Base-by-base conservation (phyloP, 345 rosid genomes). In the Fremontodendron californicum region DNA sequence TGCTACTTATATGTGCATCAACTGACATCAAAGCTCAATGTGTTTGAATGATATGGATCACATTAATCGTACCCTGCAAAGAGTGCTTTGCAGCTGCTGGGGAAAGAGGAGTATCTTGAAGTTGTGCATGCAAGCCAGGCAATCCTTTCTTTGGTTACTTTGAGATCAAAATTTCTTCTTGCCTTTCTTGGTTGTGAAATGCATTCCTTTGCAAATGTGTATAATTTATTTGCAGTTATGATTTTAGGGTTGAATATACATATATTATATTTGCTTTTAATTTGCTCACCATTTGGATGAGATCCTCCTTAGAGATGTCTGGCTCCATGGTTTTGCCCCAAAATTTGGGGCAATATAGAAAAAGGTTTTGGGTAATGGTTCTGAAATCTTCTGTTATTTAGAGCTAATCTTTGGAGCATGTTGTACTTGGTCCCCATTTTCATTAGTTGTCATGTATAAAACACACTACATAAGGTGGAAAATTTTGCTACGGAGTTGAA, bases 181-280 rank as follows among this genome's bases (percentile, higher is more conserved):
- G 37, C 76, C 73, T 54, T 39, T 58, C 69, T 79, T 40, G 40
- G 80, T 76, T 73, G 76, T 78, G 75, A 68, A 77, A 63, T 79
- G 88, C 85, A 72, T 84, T 86, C 79, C 81, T 76, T 82, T 65
- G 81, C 82, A 88, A 89, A 76, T 87, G 93, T 88, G 90, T 86
- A 91, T 88, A 87, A 82, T 78, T 78, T 77, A 48, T 64, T 31
- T 73, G 11, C 33, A 55, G 77, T n/a, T 57, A 55, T 78, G 78
- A 35, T 77, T 60, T 77, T 79, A 82, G 85, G 80, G 43, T 77
- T 63, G 78, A 73, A 78, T 27, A 15, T 54, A 15, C 54, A 35
- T 35, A 29, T 72, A 2, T 21, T 60, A 35, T 46, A 21, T 60
- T 18, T 21, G 13, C 18, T 70, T 75, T 76, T 31, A 37, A 37